Evolutionary conservation across 192 early-diverging fungal species (phyloP), one percentile per base, ranked within the genome.

Genomic region (Phycomyces blakesleeanus): DNA sequence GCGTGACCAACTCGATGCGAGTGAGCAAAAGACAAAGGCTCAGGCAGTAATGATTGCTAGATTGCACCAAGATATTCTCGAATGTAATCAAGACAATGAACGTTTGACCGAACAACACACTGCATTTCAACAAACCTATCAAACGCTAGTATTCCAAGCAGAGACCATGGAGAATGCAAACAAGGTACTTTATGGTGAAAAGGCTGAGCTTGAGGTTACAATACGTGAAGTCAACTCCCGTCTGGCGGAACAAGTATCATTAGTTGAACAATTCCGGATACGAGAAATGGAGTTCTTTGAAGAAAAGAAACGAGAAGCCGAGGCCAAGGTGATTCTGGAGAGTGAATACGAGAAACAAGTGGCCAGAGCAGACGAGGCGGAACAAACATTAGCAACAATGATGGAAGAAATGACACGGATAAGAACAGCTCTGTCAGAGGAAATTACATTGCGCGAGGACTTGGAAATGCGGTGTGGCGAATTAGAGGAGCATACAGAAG

Each of bases 41-140:
- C 55, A 57, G 15, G 44, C 53, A 1, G 49, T 15, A 20, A 39
- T 61, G 53, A 63, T 63, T n/a, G 52, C 61, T 8, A 16, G 6
- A 22, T 34, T 69, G 15, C 64, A 59, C 18, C 37, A 66, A 40
- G 64, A 66, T 5, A 58, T 51, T 24, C 56, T 42, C 34, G 64
- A 66, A 39, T 58, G 57, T 16, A 59, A 40, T 38, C 18, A 51
- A 15, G 56, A 66, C 2, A 57, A 59, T 26, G 64, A 66, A n/a
- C 21, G 34, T 4, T 26, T 62, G 60, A 49, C 60, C 11, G 49
- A 24, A 12, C 26, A 62, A 21, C 24, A 29, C 44, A 38, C 49
- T 7, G 39, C 44, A 9, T 41, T 49, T 18, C 44, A 47, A 3
- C 15, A 47, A 47, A 47, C 3, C 44, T 18, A 47, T 11, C 44